phyloP scores from a whole-genome alignment of 345 rosid genomes.

The Carallia pectinifolia region DNA sequence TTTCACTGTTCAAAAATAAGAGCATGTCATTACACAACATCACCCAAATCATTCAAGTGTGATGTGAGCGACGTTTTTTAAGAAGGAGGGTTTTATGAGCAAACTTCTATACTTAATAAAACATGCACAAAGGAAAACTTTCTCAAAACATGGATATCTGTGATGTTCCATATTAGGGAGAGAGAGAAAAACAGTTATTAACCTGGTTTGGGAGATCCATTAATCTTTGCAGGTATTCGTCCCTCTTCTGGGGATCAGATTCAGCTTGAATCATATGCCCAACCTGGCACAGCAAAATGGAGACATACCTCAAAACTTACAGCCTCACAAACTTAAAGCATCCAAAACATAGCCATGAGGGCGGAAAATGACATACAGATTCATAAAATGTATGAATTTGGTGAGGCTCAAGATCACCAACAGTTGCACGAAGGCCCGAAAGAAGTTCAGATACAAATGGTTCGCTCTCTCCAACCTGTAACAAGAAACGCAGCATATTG shows the following conservation, averaged over 20 bases:
- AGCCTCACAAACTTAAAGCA: background rate
- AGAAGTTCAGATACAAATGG: slow-evolving; percentile 99
- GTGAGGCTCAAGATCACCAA: slow-evolving; percentile 96
- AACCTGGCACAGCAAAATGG: slow-evolving; percentile 44
- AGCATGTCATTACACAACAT: no score
- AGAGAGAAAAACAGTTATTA: background rate
- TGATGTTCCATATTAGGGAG: background rate
- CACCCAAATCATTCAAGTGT: no score
- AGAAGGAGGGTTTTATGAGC: no score
- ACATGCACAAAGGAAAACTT: no score
- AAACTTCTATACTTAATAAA: no score
- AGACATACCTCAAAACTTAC: background rate
- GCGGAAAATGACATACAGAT: slow-evolving; percentile 52
- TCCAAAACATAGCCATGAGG: background rate
- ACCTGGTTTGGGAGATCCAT: slow-evolving; percentile 98
- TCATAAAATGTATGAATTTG: slow-evolving; percentile 98
- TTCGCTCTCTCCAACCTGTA: slow-evolving; percentile 94
- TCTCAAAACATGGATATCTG: no score
- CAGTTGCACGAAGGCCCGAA: slow-evolving; percentile 85
- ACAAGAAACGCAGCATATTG: background rate
- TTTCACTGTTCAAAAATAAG: no score
- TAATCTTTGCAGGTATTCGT: slow-evolving; percentile 88
- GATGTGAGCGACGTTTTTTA: no score
- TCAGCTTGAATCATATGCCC: slow-evolving; percentile 99
- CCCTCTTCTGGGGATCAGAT: slow-evolving; percentile 91